Conservation (phyloP, 2,329 filamentous ascomycete species). For the Hypoxylon sp. region DNA sequence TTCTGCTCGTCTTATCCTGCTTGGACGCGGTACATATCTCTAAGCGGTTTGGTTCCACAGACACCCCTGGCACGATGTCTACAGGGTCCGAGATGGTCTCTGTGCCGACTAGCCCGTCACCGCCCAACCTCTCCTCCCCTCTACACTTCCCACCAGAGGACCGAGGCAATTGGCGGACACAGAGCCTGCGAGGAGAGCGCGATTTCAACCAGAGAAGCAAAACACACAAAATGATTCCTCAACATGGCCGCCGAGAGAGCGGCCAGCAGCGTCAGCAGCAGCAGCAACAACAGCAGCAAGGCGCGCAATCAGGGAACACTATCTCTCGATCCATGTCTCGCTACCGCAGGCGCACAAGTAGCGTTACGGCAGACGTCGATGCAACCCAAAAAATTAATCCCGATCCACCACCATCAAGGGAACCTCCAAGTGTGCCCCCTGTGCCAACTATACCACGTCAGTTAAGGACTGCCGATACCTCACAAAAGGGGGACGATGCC, state of each 20-base stretch:
- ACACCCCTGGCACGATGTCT: slow-evolving; percentile 27
- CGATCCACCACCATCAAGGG: slow-evolving; percentile 37
- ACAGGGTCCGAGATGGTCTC: slow-evolving; percentile 34
- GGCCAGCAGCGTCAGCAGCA: slow-evolving; percentile 24
- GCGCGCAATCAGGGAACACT: slow-evolving; percentile 37
- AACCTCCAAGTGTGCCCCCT: slow-evolving; percentile 38
- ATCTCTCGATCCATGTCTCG: slow-evolving; percentile 48
- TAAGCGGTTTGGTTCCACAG: slow-evolving; percentile 33
- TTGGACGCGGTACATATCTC: no score
- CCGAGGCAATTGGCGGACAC: slow-evolving; percentile 41
- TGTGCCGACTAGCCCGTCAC: slow-evolving; percentile 30
- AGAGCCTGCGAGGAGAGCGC: slow-evolving; percentile 45
- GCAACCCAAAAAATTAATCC: slow-evolving; percentile 41
- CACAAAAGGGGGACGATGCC: slow-evolving; percentile 34
- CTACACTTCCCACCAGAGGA: slow-evolving; percentile 8
- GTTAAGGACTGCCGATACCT: slow-evolving; percentile 33
- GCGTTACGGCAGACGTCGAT: slow-evolving; percentile 40
- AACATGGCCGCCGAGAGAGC: slow-evolving; percentile 28
- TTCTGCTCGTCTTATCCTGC: slow-evolving; percentile 9
- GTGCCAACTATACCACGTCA: slow-evolving; percentile 44
- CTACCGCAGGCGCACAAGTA: slow-evolving; percentile 44
- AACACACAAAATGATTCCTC: slow-evolving; percentile 22
- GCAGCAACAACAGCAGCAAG: slow-evolving; percentile 27
- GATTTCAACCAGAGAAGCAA: slow-evolving; percentile 34
- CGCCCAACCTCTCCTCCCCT: slow-evolving; percentile 42